Percentiles rank a stretch among this genome's conserved stretches.
Conservation (phyloP, 2,329 filamentous ascomycete genomes). For the Sporothrix pallida region DNA sequence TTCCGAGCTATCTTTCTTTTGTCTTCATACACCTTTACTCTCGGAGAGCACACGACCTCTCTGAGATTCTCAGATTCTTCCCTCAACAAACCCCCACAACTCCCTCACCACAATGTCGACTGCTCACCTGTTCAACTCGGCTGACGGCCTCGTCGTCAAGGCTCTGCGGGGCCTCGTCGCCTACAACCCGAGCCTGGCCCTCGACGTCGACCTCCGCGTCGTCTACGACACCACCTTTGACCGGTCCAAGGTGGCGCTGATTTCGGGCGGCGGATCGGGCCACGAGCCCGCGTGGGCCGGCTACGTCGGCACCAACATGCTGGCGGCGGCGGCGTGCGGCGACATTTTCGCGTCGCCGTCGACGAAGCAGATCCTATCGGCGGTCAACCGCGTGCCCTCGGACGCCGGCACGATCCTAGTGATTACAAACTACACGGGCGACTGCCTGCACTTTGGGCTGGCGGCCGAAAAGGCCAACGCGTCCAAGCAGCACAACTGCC, state of each 20-base stretch:
- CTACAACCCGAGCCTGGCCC: constrained; percentile 58
- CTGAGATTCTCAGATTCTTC: not conserved
- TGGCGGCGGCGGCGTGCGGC: constrained; percentile 65
- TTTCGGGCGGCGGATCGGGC: constrained; percentile 62
- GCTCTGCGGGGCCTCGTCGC: constrained; percentile 57
- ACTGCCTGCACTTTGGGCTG: constrained; percentile 66
- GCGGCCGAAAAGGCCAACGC: constrained; percentile 64
- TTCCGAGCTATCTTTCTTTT: not conserved
- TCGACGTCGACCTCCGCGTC: constrained; percentile 59
- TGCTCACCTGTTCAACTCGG: constrained; percentile 58
- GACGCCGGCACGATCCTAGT: constrained; percentile 63
- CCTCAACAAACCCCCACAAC: not conserved
- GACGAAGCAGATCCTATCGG: constrained; percentile 66
- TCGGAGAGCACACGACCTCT: not conserved
- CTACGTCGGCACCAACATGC: constrained; percentile 66
- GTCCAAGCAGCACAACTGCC: constrained; percentile 56
- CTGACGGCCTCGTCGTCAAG: constrained; percentile 61
- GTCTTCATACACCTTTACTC: not conserved
- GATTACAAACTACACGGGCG: constrained; percentile 69
- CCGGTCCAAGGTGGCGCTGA: constrained; percentile 54
- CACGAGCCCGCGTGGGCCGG: constrained; percentile 69
- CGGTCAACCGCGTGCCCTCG: constrained; percentile 61
- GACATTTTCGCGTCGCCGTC: constrained; percentile 69
- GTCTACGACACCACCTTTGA: constrained; percentile 56
- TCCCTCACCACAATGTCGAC: constrained; percentile 53